Percentiles rank a stretch among this genome's conserved stretches.
phyloP scores from a whole-genome alignment of 2,329 filamentous ascomycete species.

The Chaetomium sp. region DNA sequence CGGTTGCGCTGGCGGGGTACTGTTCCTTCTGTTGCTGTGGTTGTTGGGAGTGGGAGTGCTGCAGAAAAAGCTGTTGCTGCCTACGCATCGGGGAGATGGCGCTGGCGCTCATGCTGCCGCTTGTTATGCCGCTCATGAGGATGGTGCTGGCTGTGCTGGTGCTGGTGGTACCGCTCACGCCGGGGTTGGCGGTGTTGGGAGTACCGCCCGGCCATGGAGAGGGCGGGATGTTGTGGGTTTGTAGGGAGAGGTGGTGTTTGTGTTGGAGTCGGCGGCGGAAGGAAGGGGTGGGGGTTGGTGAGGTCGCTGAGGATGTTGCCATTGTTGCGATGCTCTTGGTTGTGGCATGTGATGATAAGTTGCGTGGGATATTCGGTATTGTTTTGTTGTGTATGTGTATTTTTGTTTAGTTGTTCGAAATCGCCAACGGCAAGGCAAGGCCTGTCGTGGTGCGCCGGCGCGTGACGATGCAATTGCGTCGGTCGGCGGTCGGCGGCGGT shows the following conservation, averaged over 20 bases:
- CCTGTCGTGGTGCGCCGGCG: no score
- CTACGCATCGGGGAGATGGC: not conserved
- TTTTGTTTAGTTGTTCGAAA: no score
- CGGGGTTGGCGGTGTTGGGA: not conserved
- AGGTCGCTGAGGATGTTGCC: not conserved
- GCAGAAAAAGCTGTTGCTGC: not conserved
- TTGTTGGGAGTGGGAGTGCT: not conserved
- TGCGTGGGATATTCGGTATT: not conserved
- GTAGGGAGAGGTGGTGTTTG: not conserved
- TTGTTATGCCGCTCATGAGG: not conserved
- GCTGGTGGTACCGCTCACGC: not conserved
- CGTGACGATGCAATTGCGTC: no score
- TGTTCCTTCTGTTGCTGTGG: not conserved
- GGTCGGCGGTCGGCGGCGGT: no score
- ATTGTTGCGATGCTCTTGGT: no score
- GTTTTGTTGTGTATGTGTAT: not conserved
- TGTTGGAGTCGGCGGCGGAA: constrained; percentile 9
- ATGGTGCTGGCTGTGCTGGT: not conserved
- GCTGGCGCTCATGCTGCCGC: not conserved
- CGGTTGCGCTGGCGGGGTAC: not conserved
- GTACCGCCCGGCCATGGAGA: not conserved
- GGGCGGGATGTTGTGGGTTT: not conserved
- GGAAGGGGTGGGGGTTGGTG: constrained; percentile 2
- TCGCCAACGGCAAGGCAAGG: no score
- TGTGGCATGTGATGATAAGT: not conserved